Base-by-base conservation (phyloP, 2,329 filamentous ascomycete genomes). In the Thielaviopsis punctulata region DNA sequence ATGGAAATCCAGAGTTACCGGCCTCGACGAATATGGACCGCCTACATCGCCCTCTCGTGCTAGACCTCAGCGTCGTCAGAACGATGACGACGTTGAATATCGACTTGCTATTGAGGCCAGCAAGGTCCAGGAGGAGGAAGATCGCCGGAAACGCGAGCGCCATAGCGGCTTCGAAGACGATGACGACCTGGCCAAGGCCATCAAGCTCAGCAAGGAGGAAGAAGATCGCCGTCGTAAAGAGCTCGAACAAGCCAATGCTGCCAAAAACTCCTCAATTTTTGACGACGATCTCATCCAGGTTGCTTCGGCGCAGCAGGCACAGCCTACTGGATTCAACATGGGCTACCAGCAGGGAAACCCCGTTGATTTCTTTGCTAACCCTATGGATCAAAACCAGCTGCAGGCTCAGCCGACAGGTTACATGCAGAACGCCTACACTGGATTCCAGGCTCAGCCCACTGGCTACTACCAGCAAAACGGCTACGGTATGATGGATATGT, bases 291-390 rank as follows among this genome's bases (percentile, higher is more conserved):
- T 80, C 5, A 66, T 72, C 22, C 78, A 82, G 61, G 65, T 72
- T 3, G 69, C 78, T 51, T 62, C 58, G 49, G 24, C 53, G 5
- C 60, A 63, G 2, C 83, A 87, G 60, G 77, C 84, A 33, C 86
- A 89, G 67, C 79, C 78, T 41, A 96, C 89, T 13, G 90, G 88
- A 33, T 88, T 87, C 70, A 96, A 95, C 66, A 89, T 95, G 68
- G 90, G 90, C 46, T 98, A 98, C 62, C 89, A 96, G 69, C 92
- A 98, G 68, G 90, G 95, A 63, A 84, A 84, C 53, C 86, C 87
- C 12, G 92, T 98, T 18, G 92, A 98, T 67, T 96, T 93, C 79
- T 92, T 93, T 60, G 92, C 90, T 55, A 98, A 98, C 65, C 87
- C 89, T 12, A 83, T 96, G 61, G 86, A 90, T 54, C 81, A 80